Conservation (phyloP, 805 yeast species). For the Nakazawaea molendinolei region DNA sequence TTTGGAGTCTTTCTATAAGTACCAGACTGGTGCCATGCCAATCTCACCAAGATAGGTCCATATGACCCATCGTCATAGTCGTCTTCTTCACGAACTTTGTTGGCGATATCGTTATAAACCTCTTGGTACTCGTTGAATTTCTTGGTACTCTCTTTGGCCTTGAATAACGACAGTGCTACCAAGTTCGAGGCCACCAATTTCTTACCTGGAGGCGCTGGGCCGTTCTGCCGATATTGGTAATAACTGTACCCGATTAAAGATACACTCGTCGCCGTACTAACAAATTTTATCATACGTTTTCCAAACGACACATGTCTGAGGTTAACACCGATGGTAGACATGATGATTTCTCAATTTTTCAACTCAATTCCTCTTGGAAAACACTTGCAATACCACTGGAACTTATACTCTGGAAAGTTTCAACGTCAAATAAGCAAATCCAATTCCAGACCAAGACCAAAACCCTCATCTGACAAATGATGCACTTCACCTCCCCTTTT, state of each 20-base stretch:
- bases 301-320: too few species aligned
- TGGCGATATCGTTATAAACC: conserved; percentile 70
- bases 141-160: conserved; percentile 14
- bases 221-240: neutral
- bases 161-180: neutral
- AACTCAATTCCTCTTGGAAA: too few species aligned
- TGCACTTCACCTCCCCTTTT: too few species aligned
- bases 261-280: too few species aligned
- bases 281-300: too few species aligned
- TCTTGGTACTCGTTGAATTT: conserved; percentile 50
- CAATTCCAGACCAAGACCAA: too few species aligned
- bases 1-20: conserved; percentile 35
- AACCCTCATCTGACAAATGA: too few species aligned
- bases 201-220: conserved; percentile 11
- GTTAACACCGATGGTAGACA: too few species aligned
- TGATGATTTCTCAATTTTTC: too few species aligned
- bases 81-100: conserved; percentile 44
- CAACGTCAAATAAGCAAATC: too few species aligned
- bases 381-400: too few species aligned
- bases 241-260: conserved; percentile 2
- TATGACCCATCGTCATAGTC: conserved; percentile 58
- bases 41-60: conserved; percentile 39
- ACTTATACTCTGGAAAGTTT: too few species aligned
- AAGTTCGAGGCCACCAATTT: conserved; percentile 2
- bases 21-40: conserved; percentile 47